Base-by-base conservation (phyloP, 208 protist genomes). In the Leptomonas pyrrhocoris region DNA sequence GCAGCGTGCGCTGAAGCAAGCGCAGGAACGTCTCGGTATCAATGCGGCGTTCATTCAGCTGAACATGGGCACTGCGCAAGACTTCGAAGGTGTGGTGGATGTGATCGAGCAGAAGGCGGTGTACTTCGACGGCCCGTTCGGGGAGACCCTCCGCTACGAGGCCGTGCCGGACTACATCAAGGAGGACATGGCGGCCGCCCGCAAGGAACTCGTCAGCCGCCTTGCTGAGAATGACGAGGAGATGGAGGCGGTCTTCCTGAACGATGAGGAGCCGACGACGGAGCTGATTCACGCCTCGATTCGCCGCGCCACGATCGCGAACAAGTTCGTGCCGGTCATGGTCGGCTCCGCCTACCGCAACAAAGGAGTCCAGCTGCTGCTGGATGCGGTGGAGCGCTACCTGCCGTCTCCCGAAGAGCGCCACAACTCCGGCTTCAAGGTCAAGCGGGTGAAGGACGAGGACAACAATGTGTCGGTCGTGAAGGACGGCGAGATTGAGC, bases 281-380 rank as follows among this genome's bases (percentile, higher is more conserved):
- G 94, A 94, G 75, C 75, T 96, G 61, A 86, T 99, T 64, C 85
- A 98, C 61, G 83, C 60, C 34, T 92, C 95, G 27, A 98, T 99
- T 76, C 93, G 98, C 64, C 85, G 96, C 31, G 77, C 90, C 21
- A 97, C 94, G 2, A 94, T 99, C 61, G 88, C 82, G 8, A 93
- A 95, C 72, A 98, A 94, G 69, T 99, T 99, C 76, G 88, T 96
- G 18, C 98, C 99, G 16, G 98, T 99, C 27, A 79, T 98, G 59
- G 85, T 98, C 72, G 98, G 97, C 54, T 98, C 96, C 5, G 99
- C 99, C 11, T 98, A 99, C 84, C 98, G 98, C 65, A 99, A 99
- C 84, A 99, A 98, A 61, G 99, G 99, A 30, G 94, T 99, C 30
- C 99, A 99, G 80, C 83, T 96, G 30, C 90, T 99, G 68, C 92